Evolutionary conservation across 345 rosid species (phyloP).

Genomic region (Citrus cavaleriei): DNA sequence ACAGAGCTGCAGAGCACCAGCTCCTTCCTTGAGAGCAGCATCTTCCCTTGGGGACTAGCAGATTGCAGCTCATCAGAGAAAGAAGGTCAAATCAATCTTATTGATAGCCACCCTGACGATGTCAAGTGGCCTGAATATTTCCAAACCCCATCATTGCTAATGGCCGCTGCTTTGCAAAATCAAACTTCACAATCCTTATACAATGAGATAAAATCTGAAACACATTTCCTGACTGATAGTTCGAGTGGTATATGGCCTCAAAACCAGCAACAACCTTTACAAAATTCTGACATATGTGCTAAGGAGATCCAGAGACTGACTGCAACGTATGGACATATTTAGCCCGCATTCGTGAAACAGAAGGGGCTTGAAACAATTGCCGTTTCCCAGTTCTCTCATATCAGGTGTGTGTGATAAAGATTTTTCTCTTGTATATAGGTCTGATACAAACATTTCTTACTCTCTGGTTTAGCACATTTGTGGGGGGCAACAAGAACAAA

Average conservation of each 20-base stretch:
- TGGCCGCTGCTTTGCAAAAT: conserved; percentile 56
- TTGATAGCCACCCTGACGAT: conserved; percentile 34
- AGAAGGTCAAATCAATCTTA: conserved; percentile 32
- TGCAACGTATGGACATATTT: conserved; percentile 36
- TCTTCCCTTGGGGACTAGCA: conserved; percentile 50
- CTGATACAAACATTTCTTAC: conserved; percentile 31
- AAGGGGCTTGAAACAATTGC: conserved; percentile 3
- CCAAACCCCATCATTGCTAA: conserved; percentile 40
- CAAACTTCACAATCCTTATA: conserved; percentile 52
- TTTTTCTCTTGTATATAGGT: conserved; percentile 24
- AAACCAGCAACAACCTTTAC: conserved; percentile 39
- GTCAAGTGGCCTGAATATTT: conserved; percentile 47
- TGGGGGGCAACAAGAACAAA: neutral
- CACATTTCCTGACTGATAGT: conserved; percentile 39
- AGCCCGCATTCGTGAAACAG: conserved; percentile 4
- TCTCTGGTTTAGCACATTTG: conserved; percentile 22
- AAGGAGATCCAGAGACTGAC: conserved; percentile 37
- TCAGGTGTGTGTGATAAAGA: conserved; percentile 27
- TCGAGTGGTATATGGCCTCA: conserved; percentile 52
- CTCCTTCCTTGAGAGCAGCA: conserved; percentile 48
- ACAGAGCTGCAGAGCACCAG: conserved; percentile 47
- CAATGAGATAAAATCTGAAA: conserved; percentile 71
- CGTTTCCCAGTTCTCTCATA: conserved; percentile 9
- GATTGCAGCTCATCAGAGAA: conserved; percentile 48
- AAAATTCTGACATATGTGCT: conserved; percentile 27